Evolutionary conservation across 257 asterid genomes (phyloP), one percentile per base, ranked within the genome.

Genomic region (Galeopsis tetrahit): DNA sequence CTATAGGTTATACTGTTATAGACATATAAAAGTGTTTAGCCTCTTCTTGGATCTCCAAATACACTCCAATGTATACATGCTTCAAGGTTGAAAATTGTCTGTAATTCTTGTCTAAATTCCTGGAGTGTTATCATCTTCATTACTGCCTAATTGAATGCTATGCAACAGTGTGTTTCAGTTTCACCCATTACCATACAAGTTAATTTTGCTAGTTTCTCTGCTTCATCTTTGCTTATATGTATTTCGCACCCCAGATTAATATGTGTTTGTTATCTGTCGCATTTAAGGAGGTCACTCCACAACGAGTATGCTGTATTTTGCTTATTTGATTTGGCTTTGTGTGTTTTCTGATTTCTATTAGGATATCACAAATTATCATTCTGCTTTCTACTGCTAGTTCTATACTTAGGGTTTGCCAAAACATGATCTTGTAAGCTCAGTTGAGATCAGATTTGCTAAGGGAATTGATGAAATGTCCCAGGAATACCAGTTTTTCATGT

Each of bases 391-490:
- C 34, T 58, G 17, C 3, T 14, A 58, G 15, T 69, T 31, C 21
- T 39, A 55, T 48, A 32, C 48, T 68, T 56, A 17, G 35, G 64
- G 63, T 31, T 69, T 61, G 72, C 76, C 28, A 31, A 68, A 72
- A 13, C 35, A 28, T 34, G 7, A 14, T 60, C 64, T 17, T 48
- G 44, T 35, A 15, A 51, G 2, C 1, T 53, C 48, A 9, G 57
- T 39, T 73, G 40, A n/a, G 40, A 56, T 38, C 28, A 6, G 34
- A 33, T 34, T 32, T 10, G 35, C 49, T 2, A n/a, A 8, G 60
- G 55, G 46, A 48, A 53, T 32, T 67, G 8, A 34, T 36, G n/a
- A 55, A 35, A 35, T 8, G 35, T 46, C 58, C 52, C 28, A n/a
- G 28, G 13, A 38, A 42, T 28, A 39, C 35, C 40, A 53, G 35